Conservation (phyloP, 306 rosid genomes). For the Adenanthera pavonina region DNA sequence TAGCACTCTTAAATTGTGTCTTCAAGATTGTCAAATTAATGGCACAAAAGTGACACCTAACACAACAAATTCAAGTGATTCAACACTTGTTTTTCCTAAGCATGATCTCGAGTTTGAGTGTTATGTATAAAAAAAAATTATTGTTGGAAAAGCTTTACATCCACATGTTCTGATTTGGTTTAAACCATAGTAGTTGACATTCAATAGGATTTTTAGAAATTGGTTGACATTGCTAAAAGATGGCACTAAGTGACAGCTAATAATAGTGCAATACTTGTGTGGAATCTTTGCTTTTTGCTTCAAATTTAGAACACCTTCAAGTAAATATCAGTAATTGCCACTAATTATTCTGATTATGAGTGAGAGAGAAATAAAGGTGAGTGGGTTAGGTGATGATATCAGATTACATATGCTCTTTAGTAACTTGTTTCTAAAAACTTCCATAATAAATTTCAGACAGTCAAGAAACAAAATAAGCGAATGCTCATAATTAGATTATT, state of each 20-base stretch:
- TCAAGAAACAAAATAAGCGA: background rate
- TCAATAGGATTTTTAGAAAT: too few species aligned
- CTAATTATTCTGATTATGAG: constrained; percentile 14
- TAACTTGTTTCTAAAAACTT: background rate
- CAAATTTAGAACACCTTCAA: constrained; percentile 23
- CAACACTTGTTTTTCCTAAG: too few species aligned
- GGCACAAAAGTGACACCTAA: constrained; percentile 31
- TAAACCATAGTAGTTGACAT: too few species aligned
- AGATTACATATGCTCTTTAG: background rate
- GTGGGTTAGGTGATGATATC: background rate
- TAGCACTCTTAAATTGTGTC: constrained; percentile 44
- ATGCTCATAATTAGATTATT: background rate
- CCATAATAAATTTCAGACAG: background rate
- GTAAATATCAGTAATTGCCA: background rate
- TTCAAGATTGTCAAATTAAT: constrained; percentile 39
- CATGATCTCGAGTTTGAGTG: too few species aligned
- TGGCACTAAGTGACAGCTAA: constrained; percentile 31
- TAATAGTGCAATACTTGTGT: background rate
- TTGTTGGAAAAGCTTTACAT: too few species aligned
- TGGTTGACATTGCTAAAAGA: background rate
- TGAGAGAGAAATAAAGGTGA: background rate
- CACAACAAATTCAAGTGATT: too few species aligned
- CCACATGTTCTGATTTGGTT: too few species aligned
- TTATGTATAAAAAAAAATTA: too few species aligned
- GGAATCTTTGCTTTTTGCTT: constrained; percentile 39